Evolutionary conservation across 306 rosid genomes (phyloP).

Genomic region (Crataegus laevigata): DNA sequence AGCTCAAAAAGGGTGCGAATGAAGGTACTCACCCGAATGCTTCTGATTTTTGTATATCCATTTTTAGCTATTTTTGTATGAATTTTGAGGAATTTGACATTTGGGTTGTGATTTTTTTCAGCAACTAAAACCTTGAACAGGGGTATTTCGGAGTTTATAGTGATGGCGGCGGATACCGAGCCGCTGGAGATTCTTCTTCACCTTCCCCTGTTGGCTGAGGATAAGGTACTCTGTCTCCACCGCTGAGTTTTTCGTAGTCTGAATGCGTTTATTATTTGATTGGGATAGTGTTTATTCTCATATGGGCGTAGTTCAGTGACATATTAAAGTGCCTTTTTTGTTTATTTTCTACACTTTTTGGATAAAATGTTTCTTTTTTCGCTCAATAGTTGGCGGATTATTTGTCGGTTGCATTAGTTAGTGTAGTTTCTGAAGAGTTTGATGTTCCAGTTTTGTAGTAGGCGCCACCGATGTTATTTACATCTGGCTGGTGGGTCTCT

Average conservation of each 20-base stretch:
- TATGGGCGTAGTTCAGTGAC: not conserved
- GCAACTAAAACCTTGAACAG: conserved; percentile 87
- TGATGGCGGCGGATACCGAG: conserved; percentile 84
- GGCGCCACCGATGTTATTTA: not conserved
- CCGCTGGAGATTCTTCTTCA: conserved; percentile 92
- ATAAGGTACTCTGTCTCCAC: conserved; percentile 44
- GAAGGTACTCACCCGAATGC: conserved; percentile 40
- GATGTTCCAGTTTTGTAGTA: not conserved
- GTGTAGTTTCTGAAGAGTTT: not conserved
- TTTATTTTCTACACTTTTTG: not conserved
- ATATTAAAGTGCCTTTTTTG: not conserved
- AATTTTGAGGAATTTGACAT: not conserved
- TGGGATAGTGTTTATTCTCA: not conserved
- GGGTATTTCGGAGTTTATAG: conserved; percentile 83
- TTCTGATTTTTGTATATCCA: not conserved
- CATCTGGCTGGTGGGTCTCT: not conserved
- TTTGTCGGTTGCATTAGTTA: not conserved
- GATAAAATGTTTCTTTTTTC: not conserved
- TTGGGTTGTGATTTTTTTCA: conserved; percentile 14
- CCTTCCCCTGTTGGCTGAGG: conserved; percentile 84
- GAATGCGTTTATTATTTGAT: not conserved
- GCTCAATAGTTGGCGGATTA: not conserved
- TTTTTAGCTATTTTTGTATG: not conserved
- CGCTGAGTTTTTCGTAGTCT: not conserved
- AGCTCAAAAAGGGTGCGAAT: conserved; percentile 91